Conservation (phyloP, 2,329 filamentous ascomycete species). For the Ramularia endophylla region DNA sequence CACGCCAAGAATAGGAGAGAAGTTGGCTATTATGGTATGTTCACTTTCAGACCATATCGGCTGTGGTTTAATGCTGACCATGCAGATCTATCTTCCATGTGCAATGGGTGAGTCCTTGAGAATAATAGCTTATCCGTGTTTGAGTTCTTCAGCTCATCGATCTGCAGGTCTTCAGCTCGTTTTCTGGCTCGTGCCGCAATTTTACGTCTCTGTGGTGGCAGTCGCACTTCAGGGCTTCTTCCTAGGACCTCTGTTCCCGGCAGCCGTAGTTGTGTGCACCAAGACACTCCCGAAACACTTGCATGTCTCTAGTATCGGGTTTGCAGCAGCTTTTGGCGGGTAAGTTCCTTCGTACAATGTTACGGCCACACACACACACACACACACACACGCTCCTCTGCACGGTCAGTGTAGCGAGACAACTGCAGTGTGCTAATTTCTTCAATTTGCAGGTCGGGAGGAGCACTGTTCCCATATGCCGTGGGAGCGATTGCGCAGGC, state of each 20-base stretch:
- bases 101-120: conserved; percentile 57
- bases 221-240: conserved; percentile 72
- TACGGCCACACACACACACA: no score
- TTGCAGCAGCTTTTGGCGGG: conserved; percentile 71
- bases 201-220: conserved; percentile 66
- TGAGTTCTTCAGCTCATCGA: no score
- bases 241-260: conserved; percentile 72
- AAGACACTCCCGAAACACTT: conserved; percentile 67
- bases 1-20: conserved; percentile 68
- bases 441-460: conserved; percentile 47
- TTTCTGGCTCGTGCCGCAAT: conserved; percentile 76
- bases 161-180: conserved; percentile 57
- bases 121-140: no score
- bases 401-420: no score
- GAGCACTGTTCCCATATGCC: conserved; percentile 59
- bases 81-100: conserved; percentile 56
- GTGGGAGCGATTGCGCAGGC: conserved; percentile 63
- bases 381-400: no score
- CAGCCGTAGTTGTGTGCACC: conserved; percentile 64
- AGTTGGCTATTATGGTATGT: conserved; percentile 44
- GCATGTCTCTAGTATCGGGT: conserved; percentile 76
- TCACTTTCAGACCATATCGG: background rate
- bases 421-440: no score
- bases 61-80: no score
- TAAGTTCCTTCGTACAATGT: no score